Conservation (phyloP, 805 yeast species). For the Grigorovia transvaalensis region DNA sequence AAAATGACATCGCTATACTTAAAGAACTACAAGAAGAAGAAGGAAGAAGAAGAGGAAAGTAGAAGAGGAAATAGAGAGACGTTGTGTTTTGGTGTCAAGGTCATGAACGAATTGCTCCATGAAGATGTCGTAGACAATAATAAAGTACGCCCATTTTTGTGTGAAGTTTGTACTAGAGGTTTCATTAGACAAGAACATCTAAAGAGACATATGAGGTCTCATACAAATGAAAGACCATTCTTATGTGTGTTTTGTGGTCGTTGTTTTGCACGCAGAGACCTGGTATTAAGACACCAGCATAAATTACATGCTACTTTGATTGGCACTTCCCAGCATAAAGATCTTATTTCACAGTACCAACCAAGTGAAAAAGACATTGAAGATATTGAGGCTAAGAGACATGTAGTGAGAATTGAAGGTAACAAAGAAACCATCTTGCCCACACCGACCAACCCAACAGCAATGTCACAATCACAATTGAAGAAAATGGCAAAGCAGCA, state of each 20-base stretch:
- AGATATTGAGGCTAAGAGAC: slow-evolving; percentile 9
- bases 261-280: slow-evolving; percentile 82
- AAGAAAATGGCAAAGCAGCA: slow-evolving; percentile 20
- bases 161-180: slow-evolving; percentile 83
- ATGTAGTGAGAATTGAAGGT: slow-evolving; percentile 31
- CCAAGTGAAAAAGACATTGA: not conserved
- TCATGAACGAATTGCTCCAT: not conserved
- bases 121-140: not conserved
- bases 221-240: slow-evolving; percentile 93
- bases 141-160: slow-evolving; percentile 65
- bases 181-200: slow-evolving; percentile 92
- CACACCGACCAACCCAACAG: slow-evolving; percentile 24
- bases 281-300: slow-evolving; percentile 87
- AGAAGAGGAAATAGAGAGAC: not conserved
- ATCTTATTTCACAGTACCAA: not conserved
- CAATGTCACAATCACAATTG: slow-evolving; percentile 24
- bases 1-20: too few species aligned
- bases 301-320: slow-evolving; percentile 58
- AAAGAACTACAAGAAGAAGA: too few species aligned
- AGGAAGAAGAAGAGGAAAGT: not conserved
- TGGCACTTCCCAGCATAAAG: slow-evolving; percentile 7
- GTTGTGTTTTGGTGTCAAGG: not conserved
- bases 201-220: slow-evolving; percentile 88
- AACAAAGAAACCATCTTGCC: slow-evolving; percentile 32
- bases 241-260: slow-evolving; percentile 95